Percentiles rank a stretch among this genome's conserved stretches.
Conservation (phyloP, 352 stramenopile genomes). For the Phytophthora megakarya region DNA sequence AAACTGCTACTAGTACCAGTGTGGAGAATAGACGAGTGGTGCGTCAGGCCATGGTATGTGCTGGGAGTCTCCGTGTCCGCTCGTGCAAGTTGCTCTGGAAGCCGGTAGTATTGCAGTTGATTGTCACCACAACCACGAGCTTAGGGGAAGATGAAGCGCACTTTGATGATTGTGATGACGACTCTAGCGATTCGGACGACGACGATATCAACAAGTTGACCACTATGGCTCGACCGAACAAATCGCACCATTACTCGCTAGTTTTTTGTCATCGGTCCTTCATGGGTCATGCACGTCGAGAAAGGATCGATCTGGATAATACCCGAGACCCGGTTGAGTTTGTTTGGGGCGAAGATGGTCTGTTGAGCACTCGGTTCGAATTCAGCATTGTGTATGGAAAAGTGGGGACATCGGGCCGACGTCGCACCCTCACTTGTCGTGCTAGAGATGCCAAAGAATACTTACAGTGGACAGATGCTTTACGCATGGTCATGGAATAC, state of each 20-base stretch:
- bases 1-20: conserved; percentile 4
- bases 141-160: conserved; percentile 29
- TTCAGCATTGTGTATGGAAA: conserved; percentile 37
- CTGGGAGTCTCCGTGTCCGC: conserved; percentile 36
- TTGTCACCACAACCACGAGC: conserved; percentile 33
- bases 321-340: conserved; percentile 24
- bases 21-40: conserved; percentile 29
- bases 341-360: conserved; percentile 28
- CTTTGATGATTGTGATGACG: conserved; percentile 31
- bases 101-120: conserved; percentile 33
- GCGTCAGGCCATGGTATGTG: conserved; percentile 28
- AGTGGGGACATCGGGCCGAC: conserved; percentile 15
- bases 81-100: conserved; percentile 47
- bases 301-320: conserved; percentile 34
- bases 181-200: conserved; percentile 30
- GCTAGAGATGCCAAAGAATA: conserved; percentile 39
- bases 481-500: conserved; percentile 25
- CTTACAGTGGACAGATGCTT: conserved; percentile 36
- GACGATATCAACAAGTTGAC: conserved; percentile 34
- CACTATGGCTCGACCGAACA: conserved; percentile 30
- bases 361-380: conserved; percentile 40
- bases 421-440: conserved; percentile 30
- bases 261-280: conserved; percentile 37
- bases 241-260: conserved; percentile 38
- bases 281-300: conserved; percentile 33